Conservation (phyloP, 192 early-diverging fungal species). For the Coemansia sp. region DNA sequence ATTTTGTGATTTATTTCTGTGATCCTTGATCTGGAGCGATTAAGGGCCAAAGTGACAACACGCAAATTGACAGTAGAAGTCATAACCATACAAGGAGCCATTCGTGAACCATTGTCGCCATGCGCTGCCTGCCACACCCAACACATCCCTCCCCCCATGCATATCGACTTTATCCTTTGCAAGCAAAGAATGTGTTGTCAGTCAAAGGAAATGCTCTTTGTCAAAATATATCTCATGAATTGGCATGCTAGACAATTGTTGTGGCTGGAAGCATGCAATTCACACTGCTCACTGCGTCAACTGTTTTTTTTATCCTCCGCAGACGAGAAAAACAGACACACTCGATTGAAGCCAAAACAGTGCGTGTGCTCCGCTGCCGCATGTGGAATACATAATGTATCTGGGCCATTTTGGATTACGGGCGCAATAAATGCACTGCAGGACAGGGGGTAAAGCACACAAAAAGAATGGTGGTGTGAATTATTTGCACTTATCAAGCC, state of each 20-base stretch:
- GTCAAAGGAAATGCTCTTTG: neutral
- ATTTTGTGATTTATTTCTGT: neutral
- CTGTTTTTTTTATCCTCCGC: too few relatives aligned
- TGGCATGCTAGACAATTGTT: neutral
- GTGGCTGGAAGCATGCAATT: too few relatives aligned
- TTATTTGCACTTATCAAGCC: neutral
- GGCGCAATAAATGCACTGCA: conserved; percentile 22
- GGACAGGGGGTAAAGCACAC: neutral
- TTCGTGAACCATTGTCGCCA: neutral
- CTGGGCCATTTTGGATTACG: conserved; percentile 10
- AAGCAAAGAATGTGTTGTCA: neutral
- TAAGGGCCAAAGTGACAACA: neutral
- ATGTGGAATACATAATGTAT: neutral
- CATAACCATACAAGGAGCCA: too few relatives aligned
- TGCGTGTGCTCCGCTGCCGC: neutral
- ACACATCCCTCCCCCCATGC: neutral
- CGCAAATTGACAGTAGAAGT: too few relatives aligned
- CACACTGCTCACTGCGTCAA: too few relatives aligned
- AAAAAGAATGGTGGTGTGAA: neutral
- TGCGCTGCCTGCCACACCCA: neutral
- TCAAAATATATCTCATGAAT: neutral
- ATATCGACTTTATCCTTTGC: neutral
- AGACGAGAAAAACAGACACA: neutral
- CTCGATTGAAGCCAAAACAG: neutral
- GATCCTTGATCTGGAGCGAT: neutral